Percentiles rank a stretch among this genome's conserved stretches.
Conservation (phyloP, 2,329 filamentous ascomycete genomes). For the Aureobasidium sp. region DNA sequence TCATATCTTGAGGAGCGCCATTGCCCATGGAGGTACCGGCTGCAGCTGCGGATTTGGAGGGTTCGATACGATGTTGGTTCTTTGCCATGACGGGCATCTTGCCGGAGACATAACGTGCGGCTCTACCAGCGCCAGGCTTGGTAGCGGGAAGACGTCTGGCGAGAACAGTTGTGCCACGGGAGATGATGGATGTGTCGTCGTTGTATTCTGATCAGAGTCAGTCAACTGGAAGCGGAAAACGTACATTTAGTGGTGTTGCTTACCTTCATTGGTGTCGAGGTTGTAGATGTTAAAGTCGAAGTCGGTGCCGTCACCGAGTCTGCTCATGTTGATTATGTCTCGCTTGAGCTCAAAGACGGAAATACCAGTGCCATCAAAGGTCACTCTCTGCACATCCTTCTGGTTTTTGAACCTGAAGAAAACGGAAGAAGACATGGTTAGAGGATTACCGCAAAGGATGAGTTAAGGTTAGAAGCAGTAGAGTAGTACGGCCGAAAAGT, state of each 20-base stretch:
- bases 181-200: conserved; percentile 95
- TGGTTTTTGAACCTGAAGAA: conserved; percentile 99
- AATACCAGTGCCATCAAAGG: conserved; percentile 95
- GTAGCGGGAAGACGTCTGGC: conserved; percentile 76
- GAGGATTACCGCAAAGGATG: neutral
- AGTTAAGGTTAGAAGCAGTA: neutral
- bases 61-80: conserved; percentile 62
- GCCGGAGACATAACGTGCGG: conserved; percentile 89
- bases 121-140: conserved; percentile 79
- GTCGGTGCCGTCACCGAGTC: conserved; percentile 88
- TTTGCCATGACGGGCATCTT: conserved; percentile 89
- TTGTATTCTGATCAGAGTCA: conserved; percentile 59
- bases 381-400: conserved; percentile 87
- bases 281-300: conserved; percentile 94
- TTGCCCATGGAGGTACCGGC: conserved; percentile 35
- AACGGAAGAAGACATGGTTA: conserved; percentile 80
- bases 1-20: conserved; percentile 56
- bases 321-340: conserved; percentile 93
- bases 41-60: conserved; percentile 41
- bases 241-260: conserved; percentile 25
- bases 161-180: conserved; percentile 87
- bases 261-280: conserved; percentile 85
- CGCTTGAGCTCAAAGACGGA: conserved; percentile 98
- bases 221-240: neutral
- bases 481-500: neutral